Conservation (phyloP, 371 early-diverging fungal genomes). For the Mucor plumbeus region DNA sequence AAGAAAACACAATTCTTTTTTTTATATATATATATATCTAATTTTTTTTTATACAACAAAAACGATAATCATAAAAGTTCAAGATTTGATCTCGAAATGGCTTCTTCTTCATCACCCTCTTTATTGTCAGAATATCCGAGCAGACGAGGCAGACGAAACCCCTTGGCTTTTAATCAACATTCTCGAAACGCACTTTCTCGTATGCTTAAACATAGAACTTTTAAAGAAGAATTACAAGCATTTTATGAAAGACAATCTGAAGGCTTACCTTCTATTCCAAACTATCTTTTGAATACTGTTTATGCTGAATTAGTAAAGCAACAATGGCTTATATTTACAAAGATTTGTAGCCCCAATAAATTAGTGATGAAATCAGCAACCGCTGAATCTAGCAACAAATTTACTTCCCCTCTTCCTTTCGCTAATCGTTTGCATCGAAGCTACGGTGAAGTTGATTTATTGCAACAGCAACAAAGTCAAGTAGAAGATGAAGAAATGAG, state of each 20-base stretch:
- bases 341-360: not conserved
- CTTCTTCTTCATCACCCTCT: conserved; percentile 1
- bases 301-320: conserved; percentile 38
- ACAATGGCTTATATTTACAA: conserved; percentile 24
- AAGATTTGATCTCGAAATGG: not conserved
- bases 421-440: not conserved
- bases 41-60: not conserved
- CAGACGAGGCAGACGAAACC: not conserved
- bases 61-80: too few relatives aligned
- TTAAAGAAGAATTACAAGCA: conserved; percentile 21
- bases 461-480: not conserved
- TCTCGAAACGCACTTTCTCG: conserved; percentile 16
- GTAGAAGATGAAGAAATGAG: not conserved
- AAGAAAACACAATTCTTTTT: not conserved
- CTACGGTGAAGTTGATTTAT: not conserved
- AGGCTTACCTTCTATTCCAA: conserved; percentile 32
- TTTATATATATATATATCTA: not conserved
- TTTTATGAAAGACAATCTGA: conserved; percentile 29
- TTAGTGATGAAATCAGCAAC: not conserved
- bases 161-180: not conserved
- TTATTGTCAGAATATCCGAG: conserved; percentile 6
- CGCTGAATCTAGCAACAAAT: not conserved
- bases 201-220: conserved; percentile 12
- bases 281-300: conserved; percentile 37
- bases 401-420: not conserved